Conservation (phyloP, 768 basidiomycete genomes). For the Postia placenta region DNA sequence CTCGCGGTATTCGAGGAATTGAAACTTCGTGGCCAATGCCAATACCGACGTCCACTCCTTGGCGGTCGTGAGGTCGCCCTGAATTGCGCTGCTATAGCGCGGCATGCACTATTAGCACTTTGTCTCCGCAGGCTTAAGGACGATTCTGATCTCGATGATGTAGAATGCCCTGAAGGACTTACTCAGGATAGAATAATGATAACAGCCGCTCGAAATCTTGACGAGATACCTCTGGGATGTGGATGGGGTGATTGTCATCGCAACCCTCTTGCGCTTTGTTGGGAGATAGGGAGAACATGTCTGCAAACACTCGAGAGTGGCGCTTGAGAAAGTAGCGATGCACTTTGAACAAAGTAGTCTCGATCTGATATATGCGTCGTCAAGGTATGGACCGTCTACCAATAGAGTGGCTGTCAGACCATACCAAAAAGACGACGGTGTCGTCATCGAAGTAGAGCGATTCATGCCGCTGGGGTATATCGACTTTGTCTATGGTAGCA, state of each 20-base stretch:
- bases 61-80: conserved; percentile 19
- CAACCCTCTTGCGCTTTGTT: conserved; percentile 5
- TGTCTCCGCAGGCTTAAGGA: no score
- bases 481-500: no score
- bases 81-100: no score
- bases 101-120: no score
- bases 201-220: conserved; percentile 16
- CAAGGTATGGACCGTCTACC: no score
- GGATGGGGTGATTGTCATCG: conserved; percentile 13
- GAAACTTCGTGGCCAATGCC: conserved; percentile 23
- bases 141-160: neutral
- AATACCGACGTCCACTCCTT: conserved; percentile 31
- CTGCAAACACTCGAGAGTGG: conserved; percentile 12
- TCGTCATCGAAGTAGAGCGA: conserved; percentile 14
- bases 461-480: conserved; percentile 4
- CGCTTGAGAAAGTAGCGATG: conserved; percentile 15
- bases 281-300: conserved; percentile 14
- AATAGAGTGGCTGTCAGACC: no score
- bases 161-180: conserved; percentile 2
- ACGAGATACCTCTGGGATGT: conserved; percentile 5
- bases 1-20: conserved; percentile 21
- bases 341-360: conserved; percentile 17
- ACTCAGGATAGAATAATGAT: conserved; percentile 18
- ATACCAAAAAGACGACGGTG: conserved; percentile 1
- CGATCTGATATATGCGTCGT: no score